Evolutionary conservation across 2,329 filamentous ascomycete species (phyloP), one percentile per base, ranked within the genome.

Genomic region (Aspergillus quadricinctus): DNA sequence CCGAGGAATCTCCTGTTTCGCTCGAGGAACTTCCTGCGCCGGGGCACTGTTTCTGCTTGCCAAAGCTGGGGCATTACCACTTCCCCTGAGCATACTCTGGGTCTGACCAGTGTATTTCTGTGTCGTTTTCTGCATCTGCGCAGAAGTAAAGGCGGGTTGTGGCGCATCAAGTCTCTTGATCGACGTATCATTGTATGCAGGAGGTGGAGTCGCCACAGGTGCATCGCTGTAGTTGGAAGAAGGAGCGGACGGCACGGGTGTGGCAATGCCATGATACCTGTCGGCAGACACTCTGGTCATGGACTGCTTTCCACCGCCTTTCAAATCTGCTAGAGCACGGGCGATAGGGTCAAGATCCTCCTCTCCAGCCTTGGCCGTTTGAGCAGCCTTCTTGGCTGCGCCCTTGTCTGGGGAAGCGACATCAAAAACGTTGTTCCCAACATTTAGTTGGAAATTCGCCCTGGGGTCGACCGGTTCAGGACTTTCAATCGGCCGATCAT

Each of bases 351-450:
- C 94, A 17, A 82, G 75, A 25, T 91, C 88, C 28, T 89, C 87
- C 35, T 81, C 75, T 3, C 75, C 64, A 10, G 71, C 54, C 70
- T 79, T 63, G 69, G 69, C 49, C 67, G 72, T 31, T 70, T 73
- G 56, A 55, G 73, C 55, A 65, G 67, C 61, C 68, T 68, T 69
- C 10, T 76, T 69, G 45, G 79, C 78, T 46, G 73, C 80, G 48
- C 81, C 81, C 61, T 81, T 82, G 57, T 93, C 89, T 0, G 90
- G 88, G 8, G 88, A 88, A 11, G 89, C 88, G 9, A 99, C 93
- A 55, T 96, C 87, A 67, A 99, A 96, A 10, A 99, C 91, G 66
- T 99, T 99, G 66, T 95, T 91, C 7, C 94, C 94, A 54, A 99
- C 85, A 66, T 97, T 97, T 28, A 99, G 81, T 59, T 96, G 93